phyloP scores from a whole-genome alignment of 2,329 filamentous ascomycete genomes.

The Fusarium circinatum region DNA sequence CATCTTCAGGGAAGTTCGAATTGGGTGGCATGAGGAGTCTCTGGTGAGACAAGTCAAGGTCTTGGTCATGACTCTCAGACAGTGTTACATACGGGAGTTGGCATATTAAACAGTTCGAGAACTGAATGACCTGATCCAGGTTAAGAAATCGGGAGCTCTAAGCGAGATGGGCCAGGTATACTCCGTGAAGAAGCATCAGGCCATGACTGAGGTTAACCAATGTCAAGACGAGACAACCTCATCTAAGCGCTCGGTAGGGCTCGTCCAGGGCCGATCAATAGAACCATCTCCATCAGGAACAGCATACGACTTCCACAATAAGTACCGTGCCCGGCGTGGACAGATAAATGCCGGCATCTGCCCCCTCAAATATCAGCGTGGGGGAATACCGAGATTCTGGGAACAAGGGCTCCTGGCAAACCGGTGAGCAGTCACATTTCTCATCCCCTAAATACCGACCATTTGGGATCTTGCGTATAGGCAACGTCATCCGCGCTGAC shows the following conservation, averaged over 20 bases:
- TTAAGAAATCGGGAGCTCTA: not conserved
- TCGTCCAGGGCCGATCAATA: not conserved
- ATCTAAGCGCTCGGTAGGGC: not conserved
- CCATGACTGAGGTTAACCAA: not conserved
- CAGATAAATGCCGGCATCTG: constrained; percentile 15
- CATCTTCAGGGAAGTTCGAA: not conserved
- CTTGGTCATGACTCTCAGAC: not conserved
- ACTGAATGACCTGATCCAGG: not conserved
- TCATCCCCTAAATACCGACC: constrained; percentile 26
- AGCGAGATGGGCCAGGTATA: not conserved
- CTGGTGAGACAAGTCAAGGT: constrained; percentile 1
- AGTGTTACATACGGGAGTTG: not conserved
- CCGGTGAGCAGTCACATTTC: constrained; percentile 40
- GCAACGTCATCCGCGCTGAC: constrained; percentile 23
- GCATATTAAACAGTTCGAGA: constrained; percentile 3
- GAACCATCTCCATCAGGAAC: not conserved
- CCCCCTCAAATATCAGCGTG: constrained; percentile 21
- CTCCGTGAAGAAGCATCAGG: not conserved
- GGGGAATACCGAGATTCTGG: constrained; percentile 33
- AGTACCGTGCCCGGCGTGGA: constrained; percentile 4
- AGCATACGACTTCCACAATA: not conserved
- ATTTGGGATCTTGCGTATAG: constrained; percentile 21
- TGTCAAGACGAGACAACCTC: not conserved
- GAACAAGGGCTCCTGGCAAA: constrained; percentile 37
- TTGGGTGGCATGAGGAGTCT: not conserved